Evolutionary conservation across 176 grass and related monocot genomes (phyloP), one percentile per base, ranked within the genome.

Genomic region (Ampelocalamus luodianensis): DNA sequence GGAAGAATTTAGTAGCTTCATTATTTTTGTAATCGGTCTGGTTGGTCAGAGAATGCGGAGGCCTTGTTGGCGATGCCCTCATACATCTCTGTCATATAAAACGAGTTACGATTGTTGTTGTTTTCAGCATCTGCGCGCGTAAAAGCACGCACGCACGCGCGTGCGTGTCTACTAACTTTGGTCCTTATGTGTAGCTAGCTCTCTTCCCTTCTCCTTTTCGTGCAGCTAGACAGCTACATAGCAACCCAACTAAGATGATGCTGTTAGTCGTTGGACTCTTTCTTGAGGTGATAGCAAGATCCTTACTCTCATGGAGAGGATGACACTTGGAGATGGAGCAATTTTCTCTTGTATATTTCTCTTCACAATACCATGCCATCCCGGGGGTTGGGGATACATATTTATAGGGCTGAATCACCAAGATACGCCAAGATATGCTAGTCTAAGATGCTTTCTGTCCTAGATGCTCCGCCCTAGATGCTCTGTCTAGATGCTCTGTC

Each of bases 1-100:
- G 76, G 80, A 84, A 79, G 76, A 80, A 43, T 76, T 80, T 55
- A 54, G 51, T 54, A 80, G 36, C 69, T 85, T 81, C 71, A 36
- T 53, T 45, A 68, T 83, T 87, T 87, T 61, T 79, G 74, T 87
- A 79, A 74, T 79, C 49, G 5, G 44, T 58, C 65, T 26, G 58
- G 79, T 83, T 73, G 80, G 80, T 74, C 68, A 83, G 74, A 74
- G 37, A 83, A 83, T 26, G 1, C 39, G 80, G 67, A 50, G n/a
- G 74, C 61, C n/a, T n/a, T 73, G 84, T 72, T 82, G 58, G 66
- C 74, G 78, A 74, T 54, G 61, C 20, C 24, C 50, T 23, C 51
- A 43, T 43, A 1, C 39, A 66, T 48, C 70, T 67, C 45, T 49
- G 49, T 65, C 82, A 50, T 79, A 74, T 20, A 74, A 83, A 75